These are phyloP conservation scores for Vitis rupestris DNA, from an alignment of 164 flowering plant species.

Conservation along the genomic window DNA sequence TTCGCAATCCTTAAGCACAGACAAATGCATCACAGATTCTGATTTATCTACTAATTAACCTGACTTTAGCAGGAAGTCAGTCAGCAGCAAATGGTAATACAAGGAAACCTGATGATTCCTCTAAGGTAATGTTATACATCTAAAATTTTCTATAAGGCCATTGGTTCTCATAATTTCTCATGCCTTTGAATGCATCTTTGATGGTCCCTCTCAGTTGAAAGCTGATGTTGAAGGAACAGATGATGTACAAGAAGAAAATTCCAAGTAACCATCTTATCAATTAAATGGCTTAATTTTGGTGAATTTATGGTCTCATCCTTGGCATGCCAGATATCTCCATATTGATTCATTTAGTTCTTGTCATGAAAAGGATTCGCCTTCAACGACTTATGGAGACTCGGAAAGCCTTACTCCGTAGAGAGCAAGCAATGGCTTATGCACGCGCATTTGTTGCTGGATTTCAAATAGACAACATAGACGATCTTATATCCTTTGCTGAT, in stretches of 20 bases:
- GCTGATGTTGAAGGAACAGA: slow-evolving; percentile 2
- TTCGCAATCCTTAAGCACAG: no score
- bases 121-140: no score
- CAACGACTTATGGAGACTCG: slow-evolving; percentile 55
- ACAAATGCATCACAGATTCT: no score
- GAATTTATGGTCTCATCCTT: neutral
- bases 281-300: neutral
- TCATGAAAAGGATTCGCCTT: slow-evolving; percentile 46
- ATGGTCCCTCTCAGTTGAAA: no score
- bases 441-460: slow-evolving; percentile 63
- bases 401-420: slow-evolving; percentile 53
- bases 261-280: slow-evolving; percentile 39
- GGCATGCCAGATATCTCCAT: neutral
- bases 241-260: slow-evolving; percentile 43
- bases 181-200: no score
- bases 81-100: no score
- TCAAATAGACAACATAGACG: slow-evolving; percentile 47
- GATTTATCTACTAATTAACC: no score
- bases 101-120: no score
- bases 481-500: slow-evolving; percentile 56
- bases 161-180: no score
- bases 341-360: slow-evolving; percentile 6
- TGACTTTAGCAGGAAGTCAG: no score
- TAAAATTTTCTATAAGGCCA: no score
- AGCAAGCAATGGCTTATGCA: slow-evolving; percentile 74